A percentile compares a stretch with the other conserved stretches of the same genome.
Evolutionary conservation across 1,284 basidiomycete genomes (phyloP).

Genomic region (Malassezia brasiliensis): DNA sequence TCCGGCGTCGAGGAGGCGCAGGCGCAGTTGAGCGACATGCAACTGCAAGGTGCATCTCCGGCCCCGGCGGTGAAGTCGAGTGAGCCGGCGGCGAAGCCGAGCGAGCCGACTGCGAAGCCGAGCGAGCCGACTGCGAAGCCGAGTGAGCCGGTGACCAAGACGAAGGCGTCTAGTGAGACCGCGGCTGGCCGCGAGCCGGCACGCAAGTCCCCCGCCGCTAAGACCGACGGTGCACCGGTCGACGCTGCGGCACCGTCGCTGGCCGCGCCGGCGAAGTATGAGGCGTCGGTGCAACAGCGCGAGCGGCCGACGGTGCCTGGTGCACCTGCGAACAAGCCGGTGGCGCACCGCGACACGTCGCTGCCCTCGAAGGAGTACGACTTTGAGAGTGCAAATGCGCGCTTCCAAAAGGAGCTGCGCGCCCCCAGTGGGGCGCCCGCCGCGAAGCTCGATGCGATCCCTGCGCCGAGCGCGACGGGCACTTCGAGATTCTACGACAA

Average conservation of each 20-base stretch:
- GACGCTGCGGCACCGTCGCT: background rate
- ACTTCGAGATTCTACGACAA: slow-evolving; percentile 42
- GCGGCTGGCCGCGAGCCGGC: too few species aligned
- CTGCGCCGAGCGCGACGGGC: slow-evolving; percentile 19
- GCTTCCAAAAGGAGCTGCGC: slow-evolving; percentile 29
- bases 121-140: too few species aligned
- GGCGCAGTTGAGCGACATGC: background rate
- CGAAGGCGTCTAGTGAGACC: too few species aligned
- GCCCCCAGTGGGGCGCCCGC: background rate
- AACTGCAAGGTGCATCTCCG: slow-evolving; percentile 6
- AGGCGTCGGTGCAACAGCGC: background rate
- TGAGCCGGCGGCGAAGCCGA: too few species aligned
- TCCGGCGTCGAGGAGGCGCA: slow-evolving; percentile 3
- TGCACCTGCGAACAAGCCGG: background rate
- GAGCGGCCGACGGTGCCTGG: background rate
- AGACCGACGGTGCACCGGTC: too few species aligned
- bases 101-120: too few species aligned
- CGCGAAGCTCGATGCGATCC: slow-evolving; percentile 30
- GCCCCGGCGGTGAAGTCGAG: background rate
- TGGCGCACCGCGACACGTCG: background rate
- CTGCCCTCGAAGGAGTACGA: slow-evolving; percentile 40
- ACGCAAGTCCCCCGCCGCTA: background rate
- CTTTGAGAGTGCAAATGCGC: slow-evolving; percentile 44
- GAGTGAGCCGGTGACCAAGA: too few species aligned
- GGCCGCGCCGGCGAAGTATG: background rate